Conservation (phyloP, 768 basidiomycete species). For the Ephemerocybe angulata region DNA sequence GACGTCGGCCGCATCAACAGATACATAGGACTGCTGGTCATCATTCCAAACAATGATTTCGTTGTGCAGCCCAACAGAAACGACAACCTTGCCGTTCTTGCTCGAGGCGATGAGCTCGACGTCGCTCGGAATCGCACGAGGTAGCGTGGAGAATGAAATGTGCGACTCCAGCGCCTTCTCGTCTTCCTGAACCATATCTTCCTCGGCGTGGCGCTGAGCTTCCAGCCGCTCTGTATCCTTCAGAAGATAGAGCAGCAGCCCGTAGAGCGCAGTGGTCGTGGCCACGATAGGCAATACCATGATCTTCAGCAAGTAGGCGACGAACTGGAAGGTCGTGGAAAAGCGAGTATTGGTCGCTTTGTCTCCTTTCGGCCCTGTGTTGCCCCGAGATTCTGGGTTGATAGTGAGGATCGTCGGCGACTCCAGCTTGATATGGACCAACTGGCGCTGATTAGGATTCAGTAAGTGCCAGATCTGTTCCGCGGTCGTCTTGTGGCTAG, state of each 20-base stretch:
- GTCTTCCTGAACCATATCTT: slow-evolving; percentile 33
- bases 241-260: slow-evolving; percentile 77
- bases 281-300: slow-evolving; percentile 79
- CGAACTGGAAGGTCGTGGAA: no score
- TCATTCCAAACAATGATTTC: slow-evolving; percentile 70
- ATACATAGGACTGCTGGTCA: slow-evolving; percentile 35
- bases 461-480: slow-evolving; percentile 74
- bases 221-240: slow-evolving; percentile 91
- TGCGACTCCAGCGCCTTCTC: slow-evolving; percentile 36
- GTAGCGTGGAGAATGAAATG: slow-evolving; percentile 63
- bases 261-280: slow-evolving; percentile 72
- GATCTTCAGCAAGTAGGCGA: slow-evolving; percentile 64
- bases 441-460: slow-evolving; percentile 60
- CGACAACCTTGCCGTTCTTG: slow-evolving; percentile 58
- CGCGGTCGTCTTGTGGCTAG: slow-evolving; percentile 32
- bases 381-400: slow-evolving; percentile 34
- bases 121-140: slow-evolving; percentile 79
- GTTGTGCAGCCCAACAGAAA: slow-evolving; percentile 75
- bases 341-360: slow-evolving; percentile 35
- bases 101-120: slow-evolving; percentile 77
- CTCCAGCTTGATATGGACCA: slow-evolving; percentile 79
- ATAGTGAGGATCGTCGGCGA: slow-evolving; percentile 75
- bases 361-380: slow-evolving; percentile 13
- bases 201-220: slow-evolving; percentile 67
- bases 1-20: slow-evolving; percentile 50